phyloP scores from a whole-genome alignment of 2,329 filamentous ascomycete genomes.

The Fusarium anthophilum region DNA sequence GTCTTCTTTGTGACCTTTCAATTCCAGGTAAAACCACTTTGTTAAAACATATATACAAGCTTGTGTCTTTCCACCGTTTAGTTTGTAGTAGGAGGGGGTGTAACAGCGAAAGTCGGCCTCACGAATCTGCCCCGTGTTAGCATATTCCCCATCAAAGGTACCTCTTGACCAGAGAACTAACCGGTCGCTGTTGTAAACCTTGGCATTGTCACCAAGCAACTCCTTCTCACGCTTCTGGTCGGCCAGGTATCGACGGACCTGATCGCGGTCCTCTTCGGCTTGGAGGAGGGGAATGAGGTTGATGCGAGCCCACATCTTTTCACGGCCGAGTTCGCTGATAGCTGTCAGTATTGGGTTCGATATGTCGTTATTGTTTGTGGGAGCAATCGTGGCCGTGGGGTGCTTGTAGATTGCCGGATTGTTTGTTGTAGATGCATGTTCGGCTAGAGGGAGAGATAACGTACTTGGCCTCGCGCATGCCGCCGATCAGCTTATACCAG shows the following conservation, averaged over 20 bases:
- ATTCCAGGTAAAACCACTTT: constrained; percentile 26
- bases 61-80: constrained; percentile 20
- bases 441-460: constrained; percentile 45
- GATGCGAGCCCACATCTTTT: constrained; percentile 98
- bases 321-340: constrained; percentile 85
- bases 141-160: neutral
- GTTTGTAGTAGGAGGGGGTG: constrained; percentile 72
- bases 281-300: constrained; percentile 93
- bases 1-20: constrained; percentile 30
- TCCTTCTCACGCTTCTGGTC: constrained; percentile 92
- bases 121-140: constrained; percentile 69
- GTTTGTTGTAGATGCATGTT: neutral
- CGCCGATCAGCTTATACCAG: constrained; percentile 85
- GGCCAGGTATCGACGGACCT: constrained; percentile 85
- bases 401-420: neutral
- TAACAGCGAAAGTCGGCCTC: constrained; percentile 79
- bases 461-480: constrained; percentile 91
- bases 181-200: constrained; percentile 90
- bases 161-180: constrained; percentile 55
- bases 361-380: too few species aligned
- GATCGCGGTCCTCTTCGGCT: constrained; percentile 95
- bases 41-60: constrained; percentile 40
- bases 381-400: neutral
- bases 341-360: neutral
- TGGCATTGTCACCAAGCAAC: constrained; percentile 82